These are phyloP conservation scores for Aspergillus eucalypticola DNA, from an alignment of 2,329 filamentous ascomycete genomes.

Conservation along the genomic window DNA sequence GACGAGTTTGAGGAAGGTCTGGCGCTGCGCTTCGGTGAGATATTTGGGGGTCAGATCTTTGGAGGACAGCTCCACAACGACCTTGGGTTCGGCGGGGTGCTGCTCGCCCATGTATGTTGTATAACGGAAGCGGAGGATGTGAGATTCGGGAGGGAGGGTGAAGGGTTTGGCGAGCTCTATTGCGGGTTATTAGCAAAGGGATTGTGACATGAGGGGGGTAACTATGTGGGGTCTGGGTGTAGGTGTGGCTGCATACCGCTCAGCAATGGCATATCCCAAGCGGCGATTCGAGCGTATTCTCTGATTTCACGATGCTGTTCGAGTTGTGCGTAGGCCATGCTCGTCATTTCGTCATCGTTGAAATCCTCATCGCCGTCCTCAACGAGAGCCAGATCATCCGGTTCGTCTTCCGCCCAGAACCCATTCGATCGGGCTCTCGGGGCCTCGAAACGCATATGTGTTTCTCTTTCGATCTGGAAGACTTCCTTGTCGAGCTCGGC, in stretches of 20 bases:
- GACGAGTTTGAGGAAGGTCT: constrained; percentile 84
- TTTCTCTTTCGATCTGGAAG: constrained; percentile 33
- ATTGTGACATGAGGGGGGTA: not conserved
- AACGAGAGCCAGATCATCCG: constrained; percentile 45
- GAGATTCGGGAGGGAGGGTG: constrained; percentile 62
- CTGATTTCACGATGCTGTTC: constrained; percentile 85
- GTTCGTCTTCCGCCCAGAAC: constrained; percentile 49
- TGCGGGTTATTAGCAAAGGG: not conserved
- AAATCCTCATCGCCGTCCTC: constrained; percentile 58
- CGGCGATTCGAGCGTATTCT: constrained; percentile 81
- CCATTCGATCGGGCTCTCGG: constrained; percentile 28
- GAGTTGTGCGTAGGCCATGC: constrained; percentile 79
- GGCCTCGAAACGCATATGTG: constrained; percentile 33
- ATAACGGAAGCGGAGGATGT: constrained; percentile 89
- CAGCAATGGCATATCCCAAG: constrained; percentile 94
- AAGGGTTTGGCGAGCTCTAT: constrained; percentile 83
- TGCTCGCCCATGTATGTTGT: constrained; percentile 94
- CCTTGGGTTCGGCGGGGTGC: constrained; percentile 89
- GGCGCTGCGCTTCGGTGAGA: constrained; percentile 66
- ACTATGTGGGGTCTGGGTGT: constrained; percentile 13
- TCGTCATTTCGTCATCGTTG: constrained; percentile 80
- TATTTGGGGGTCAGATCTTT: constrained; percentile 62
- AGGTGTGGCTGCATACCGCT: constrained; percentile 63
- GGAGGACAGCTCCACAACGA: constrained; percentile 85
- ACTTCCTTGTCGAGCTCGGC: constrained; percentile 36